phyloP scores from a whole-genome alignment of 495 filamentous ascomycete species.

The Penicillium steckii region DNA sequence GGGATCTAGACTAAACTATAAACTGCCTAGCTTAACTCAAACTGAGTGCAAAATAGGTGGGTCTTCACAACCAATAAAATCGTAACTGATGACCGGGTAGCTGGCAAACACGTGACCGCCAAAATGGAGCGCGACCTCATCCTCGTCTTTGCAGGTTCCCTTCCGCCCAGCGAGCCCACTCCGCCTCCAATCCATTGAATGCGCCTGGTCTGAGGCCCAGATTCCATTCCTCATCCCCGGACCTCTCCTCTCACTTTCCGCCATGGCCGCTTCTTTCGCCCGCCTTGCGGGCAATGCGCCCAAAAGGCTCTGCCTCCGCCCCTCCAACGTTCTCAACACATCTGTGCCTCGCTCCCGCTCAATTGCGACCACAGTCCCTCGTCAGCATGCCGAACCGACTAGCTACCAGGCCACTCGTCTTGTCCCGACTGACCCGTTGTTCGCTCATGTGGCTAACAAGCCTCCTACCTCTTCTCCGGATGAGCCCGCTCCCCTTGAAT shows the following conservation, averaged over 20 bases:
- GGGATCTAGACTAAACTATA: slow-evolving; percentile 1
- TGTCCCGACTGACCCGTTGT: slow-evolving; percentile 58
- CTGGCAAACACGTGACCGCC: slow-evolving; percentile 39
- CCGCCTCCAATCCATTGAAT: slow-evolving; percentile 36
- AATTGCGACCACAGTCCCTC: slow-evolving; percentile 67
- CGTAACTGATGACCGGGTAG: slow-evolving; percentile 41
- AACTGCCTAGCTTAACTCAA: not conserved
- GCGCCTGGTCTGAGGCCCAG: slow-evolving; percentile 44
- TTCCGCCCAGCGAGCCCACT: slow-evolving; percentile 33
- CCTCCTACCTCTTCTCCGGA: slow-evolving; percentile 41
- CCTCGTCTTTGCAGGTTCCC: slow-evolving; percentile 31
- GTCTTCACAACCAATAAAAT: slow-evolving; percentile 35
- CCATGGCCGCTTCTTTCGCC: slow-evolving; percentile 66
- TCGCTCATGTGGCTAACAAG: slow-evolving; percentile 51
- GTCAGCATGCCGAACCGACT: slow-evolving; percentile 55
- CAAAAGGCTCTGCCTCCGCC: slow-evolving; percentile 62
- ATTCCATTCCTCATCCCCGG: slow-evolving; percentile 23
- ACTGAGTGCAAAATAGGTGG: slow-evolving; percentile 19
- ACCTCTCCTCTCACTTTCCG: slow-evolving; percentile 27
- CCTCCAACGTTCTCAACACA: slow-evolving; percentile 42
- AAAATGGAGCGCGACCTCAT: slow-evolving; percentile 44
- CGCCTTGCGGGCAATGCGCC: slow-evolving; percentile 62
- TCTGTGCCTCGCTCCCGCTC: slow-evolving; percentile 51
- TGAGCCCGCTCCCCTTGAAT: slow-evolving; percentile 43
- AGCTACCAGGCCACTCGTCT: slow-evolving; percentile 60